These are phyloP conservation scores for Gliomastix tumulicola DNA, from an alignment of 2,329 filamentous ascomycete species.

Conservation along the genomic window DNA sequence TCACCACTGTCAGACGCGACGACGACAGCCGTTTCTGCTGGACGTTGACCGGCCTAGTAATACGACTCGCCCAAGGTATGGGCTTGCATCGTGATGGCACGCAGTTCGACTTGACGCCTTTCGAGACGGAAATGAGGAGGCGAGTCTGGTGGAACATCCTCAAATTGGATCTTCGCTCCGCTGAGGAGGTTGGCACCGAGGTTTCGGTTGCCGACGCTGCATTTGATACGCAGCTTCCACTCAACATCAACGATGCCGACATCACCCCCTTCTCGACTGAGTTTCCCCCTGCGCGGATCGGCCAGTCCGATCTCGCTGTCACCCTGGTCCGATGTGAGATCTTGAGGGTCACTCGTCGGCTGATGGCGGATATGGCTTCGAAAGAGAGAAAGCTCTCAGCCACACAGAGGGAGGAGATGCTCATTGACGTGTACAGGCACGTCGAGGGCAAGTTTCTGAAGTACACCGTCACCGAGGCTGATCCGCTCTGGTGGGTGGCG, in stretches of 20 bases:
- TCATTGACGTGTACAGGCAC: conserved; percentile 44
- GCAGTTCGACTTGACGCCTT: conserved; percentile 43
- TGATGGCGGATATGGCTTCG: conserved; percentile 14
- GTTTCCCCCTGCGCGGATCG: conserved; percentile 36
- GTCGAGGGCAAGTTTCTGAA: conserved; percentile 48
- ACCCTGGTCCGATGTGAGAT: conserved; percentile 45
- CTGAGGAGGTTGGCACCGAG: conserved; percentile 45
- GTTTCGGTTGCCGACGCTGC: conserved; percentile 30
- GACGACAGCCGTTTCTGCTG: conserved; percentile 49
- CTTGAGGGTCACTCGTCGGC: conserved; percentile 26
- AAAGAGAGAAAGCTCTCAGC: conserved; percentile 18
- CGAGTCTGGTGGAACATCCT: conserved; percentile 57
- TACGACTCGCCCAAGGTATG: conserved; percentile 53
- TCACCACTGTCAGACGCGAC: conserved; percentile 37
- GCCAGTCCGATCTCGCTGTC: conserved; percentile 45
- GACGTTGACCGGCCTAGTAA: conserved; percentile 49
- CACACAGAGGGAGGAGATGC: conserved; percentile 31
- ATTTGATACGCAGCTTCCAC: conserved; percentile 41
- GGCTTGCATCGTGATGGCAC: conserved; percentile 52
- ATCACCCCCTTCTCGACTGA: conserved; percentile 38
- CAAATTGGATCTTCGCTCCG: conserved; percentile 45
- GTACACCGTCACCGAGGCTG: conserved; percentile 38
- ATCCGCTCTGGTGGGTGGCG: conserved; percentile 59
- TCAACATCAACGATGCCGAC: conserved; percentile 43
- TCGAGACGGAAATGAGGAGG: conserved; percentile 53